Percentiles rank a stretch among this genome's conserved stretches.
Evolutionary conservation across 495 filamentous ascomycete genomes (phyloP).

Genomic region (Penicillium canariense): DNA sequence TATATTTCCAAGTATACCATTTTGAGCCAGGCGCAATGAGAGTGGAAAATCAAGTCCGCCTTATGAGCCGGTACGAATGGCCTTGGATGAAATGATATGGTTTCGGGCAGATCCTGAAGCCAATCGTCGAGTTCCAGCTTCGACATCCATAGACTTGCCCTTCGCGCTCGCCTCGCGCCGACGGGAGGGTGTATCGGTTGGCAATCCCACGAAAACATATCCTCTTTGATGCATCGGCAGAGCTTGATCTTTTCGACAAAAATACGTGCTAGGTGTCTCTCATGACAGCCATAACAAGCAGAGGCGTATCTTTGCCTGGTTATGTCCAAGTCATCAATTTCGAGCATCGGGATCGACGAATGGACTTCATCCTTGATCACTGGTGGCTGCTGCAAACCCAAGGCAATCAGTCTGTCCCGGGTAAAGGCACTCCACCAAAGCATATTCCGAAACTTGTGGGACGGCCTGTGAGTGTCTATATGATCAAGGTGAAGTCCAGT

Average conservation of each 20-base stretch:
- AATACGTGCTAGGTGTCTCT: not conserved
- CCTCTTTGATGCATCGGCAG: constrained; percentile 10
- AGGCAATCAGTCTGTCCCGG: constrained; percentile 12
- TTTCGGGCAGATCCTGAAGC: constrained; percentile 1
- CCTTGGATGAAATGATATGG: constrained; percentile 2
- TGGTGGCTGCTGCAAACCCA: constrained; percentile 11
- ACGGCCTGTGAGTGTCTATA: not conserved
- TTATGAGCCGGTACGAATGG: constrained; percentile 1
- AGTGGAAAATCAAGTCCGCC: constrained; percentile 5
- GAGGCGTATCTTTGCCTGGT: not conserved
- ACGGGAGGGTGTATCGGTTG: not conserved
- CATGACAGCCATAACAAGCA: not conserved
- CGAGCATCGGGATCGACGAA: not conserved
- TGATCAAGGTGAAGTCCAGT: constrained; percentile 8
- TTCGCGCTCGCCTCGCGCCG: not conserved
- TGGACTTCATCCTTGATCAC: constrained; percentile 17
- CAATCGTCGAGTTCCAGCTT: constrained; percentile 12
- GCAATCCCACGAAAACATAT: constrained; percentile 9
- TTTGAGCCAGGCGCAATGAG: constrained; percentile 10
- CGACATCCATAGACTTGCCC: constrained; percentile 3
- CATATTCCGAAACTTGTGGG: constrained; percentile 6
- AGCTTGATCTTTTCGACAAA: constrained; percentile 18
- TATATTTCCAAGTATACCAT: constrained; percentile 8
- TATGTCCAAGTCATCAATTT: not conserved
- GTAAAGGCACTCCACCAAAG: constrained; percentile 22